Percentiles rank a stretch among this genome's conserved stretches.
Conservation (phyloP, 805 yeast species). For the Clavispora phyllophila region DNA sequence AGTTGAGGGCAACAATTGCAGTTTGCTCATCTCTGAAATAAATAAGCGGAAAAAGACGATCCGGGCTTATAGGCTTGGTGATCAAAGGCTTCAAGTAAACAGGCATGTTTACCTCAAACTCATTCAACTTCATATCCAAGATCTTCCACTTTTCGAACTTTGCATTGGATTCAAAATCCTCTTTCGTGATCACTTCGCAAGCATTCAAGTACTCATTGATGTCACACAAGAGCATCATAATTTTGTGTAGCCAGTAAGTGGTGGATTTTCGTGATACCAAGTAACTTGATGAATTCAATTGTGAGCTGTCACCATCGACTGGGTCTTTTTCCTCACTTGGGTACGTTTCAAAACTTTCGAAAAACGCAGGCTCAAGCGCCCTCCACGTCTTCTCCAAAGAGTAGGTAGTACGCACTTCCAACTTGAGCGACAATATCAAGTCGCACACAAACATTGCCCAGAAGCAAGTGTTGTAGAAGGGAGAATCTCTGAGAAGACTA, state of each 20-base stretch:
- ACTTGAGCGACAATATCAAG: slow-evolving; percentile 29
- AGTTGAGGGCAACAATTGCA: slow-evolving; percentile 28
- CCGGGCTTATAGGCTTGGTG: slow-evolving; percentile 20
- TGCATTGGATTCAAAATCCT: slow-evolving; percentile 21
- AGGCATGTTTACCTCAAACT: slow-evolving; percentile 27
- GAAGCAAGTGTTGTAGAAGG: slow-evolving; percentile 30
- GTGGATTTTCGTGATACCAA: slow-evolving; percentile 13
- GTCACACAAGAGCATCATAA: slow-evolving; percentile 22
- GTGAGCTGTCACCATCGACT: not conserved
- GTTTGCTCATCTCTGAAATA: slow-evolving; percentile 32
- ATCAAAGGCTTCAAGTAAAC: slow-evolving; percentile 27
- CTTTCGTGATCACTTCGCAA: slow-evolving; percentile 21
- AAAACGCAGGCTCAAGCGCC: slow-evolving; percentile 27
- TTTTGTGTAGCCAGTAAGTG: slow-evolving; percentile 35
- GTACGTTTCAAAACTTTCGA: slow-evolving; percentile 15
- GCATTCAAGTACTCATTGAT: slow-evolving; percentile 27
- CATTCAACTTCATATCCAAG: slow-evolving; percentile 22
- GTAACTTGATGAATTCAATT: slow-evolving; percentile 3
- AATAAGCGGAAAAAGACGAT: slow-evolving; percentile 26
- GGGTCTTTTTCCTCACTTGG: slow-evolving; percentile 4
- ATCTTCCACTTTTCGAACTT: slow-evolving; percentile 24
- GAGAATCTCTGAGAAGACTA: slow-evolving; percentile 22
- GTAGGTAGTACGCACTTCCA: slow-evolving; percentile 26
- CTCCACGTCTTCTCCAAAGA: slow-evolving; percentile 30
- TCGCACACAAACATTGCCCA: slow-evolving; percentile 36